phyloP scores from a whole-genome alignment of 2,329 filamentous ascomycete species.

The Calycina marina region DNA sequence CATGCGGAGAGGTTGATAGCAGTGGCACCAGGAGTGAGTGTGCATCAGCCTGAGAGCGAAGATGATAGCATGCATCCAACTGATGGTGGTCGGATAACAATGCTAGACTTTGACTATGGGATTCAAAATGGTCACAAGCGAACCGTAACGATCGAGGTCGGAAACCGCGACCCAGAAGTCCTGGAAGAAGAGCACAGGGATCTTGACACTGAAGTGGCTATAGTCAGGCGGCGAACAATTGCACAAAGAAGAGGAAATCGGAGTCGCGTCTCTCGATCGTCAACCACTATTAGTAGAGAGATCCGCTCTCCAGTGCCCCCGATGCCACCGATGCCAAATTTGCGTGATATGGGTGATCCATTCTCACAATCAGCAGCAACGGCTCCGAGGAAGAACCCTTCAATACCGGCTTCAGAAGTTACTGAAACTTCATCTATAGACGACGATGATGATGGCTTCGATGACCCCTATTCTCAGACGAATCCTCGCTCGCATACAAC shows the following conservation, averaged over 20 bases:
- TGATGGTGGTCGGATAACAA: conserved; percentile 60
- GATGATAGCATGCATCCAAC: conserved; percentile 62
- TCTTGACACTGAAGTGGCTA: conserved; percentile 63
- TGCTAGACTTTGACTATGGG: conserved; percentile 61
- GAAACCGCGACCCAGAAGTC: conserved; percentile 51
- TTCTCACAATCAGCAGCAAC: conserved; percentile 7
- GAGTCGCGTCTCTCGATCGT: conserved; percentile 32
- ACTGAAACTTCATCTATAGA: conserved; percentile 18
- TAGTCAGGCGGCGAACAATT: conserved; percentile 61
- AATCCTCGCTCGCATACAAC: conserved; percentile 57
- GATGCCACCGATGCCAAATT: conserved; percentile 13
- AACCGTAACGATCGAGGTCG: conserved; percentile 59
- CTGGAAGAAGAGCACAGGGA: conserved; percentile 62
- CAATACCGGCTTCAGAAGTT: conserved; percentile 8
- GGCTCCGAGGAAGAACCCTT: conserved; percentile 10
- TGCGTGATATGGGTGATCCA: conserved; percentile 10
- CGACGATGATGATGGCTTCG: conserved; percentile 36
- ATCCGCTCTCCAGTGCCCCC: conserved; percentile 10
- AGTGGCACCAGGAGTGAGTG: conserved; percentile 54
- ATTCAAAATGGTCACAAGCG: conserved; percentile 36
- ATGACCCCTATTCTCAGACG: conserved; percentile 59
- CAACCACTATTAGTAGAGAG: conserved; percentile 25
- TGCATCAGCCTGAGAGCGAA: conserved; percentile 39
- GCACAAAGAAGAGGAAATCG: conserved; percentile 39
- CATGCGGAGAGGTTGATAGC: conserved; percentile 48